Percentiles rank a stretch among this genome's conserved stretches.
Conservation (phyloP, 148 eudicot genomes). For the Vaccinium corymbosum region DNA sequence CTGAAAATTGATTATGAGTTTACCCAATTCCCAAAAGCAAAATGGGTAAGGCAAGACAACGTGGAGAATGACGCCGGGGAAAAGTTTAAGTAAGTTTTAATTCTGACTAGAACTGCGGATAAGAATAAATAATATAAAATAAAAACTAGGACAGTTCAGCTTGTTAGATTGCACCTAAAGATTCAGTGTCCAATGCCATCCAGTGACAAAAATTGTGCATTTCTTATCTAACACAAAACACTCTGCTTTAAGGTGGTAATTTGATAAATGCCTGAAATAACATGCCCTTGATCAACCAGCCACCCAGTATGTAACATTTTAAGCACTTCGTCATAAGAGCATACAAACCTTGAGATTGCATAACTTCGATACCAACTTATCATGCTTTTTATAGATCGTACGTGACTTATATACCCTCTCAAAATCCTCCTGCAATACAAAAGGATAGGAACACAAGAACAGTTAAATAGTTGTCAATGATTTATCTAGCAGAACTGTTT, state of each 20-base stretch:
- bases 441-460: neutral
- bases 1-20: neutral
- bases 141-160: neutral
- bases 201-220: neutral
- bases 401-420: neutral
- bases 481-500: neutral
- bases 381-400: neutral
- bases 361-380: neutral
- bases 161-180: neutral
- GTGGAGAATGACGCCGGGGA: neutral
- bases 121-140: no score
- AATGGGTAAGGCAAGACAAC: neutral
- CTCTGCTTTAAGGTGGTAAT: neutral
- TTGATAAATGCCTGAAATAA: no score
- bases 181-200: neutral
- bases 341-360: neutral
- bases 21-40: neutral
- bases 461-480: neutral
- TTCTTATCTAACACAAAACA: neutral
- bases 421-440: neutral
- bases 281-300: neutral
- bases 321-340: neutral
- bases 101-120: neutral
- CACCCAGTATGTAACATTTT: neutral
- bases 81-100: no score